These are phyloP conservation scores for Bipolaris zeicola DNA, from an alignment of 2,329 filamentous ascomycete genomes.

Conservation along the genomic window DNA sequence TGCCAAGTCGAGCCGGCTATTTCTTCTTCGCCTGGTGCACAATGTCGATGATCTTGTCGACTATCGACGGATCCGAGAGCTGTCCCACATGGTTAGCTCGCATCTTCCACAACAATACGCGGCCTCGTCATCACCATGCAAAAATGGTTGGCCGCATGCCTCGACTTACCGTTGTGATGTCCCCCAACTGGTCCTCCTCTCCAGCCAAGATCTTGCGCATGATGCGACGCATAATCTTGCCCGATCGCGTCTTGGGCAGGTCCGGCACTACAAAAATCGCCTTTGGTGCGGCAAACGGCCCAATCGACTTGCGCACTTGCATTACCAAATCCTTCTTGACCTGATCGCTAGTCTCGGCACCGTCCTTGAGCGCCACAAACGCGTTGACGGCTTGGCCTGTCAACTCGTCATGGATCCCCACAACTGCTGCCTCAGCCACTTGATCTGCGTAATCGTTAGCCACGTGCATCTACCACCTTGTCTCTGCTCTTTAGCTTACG, in stretches of 20 bases:
- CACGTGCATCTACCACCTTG: slow-evolving; percentile 4
- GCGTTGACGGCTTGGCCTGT: slow-evolving; percentile 97
- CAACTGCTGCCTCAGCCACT: slow-evolving; percentile 93
- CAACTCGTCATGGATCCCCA: slow-evolving; percentile 89
- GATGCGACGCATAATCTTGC: slow-evolving; percentile 99
- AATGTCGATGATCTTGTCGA: slow-evolving; percentile 83
- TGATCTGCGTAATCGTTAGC: slow-evolving; percentile 55
- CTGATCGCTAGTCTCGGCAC: slow-evolving; percentile 74
- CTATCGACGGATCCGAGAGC: slow-evolving; percentile 88
- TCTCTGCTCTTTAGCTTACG: slow-evolving; percentile 48
- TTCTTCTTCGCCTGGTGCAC: slow-evolving; percentile 68
- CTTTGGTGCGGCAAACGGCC: slow-evolving; percentile 96
- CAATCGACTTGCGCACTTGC: slow-evolving; percentile 96
- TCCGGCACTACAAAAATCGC: slow-evolving; percentile 89
- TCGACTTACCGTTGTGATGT: slow-evolving; percentile 80
- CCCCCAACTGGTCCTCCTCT: slow-evolving; percentile 95
- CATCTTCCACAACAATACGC: slow-evolving; percentile 29
- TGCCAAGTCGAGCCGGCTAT: slow-evolving; percentile 32
- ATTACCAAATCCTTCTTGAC: slow-evolving; percentile 91
- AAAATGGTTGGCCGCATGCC: slow-evolving; percentile 3
- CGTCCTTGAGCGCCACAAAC: slow-evolving; percentile 91
- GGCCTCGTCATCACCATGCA: slow-evolving; percentile 30
- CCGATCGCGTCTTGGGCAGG: slow-evolving; percentile 93
- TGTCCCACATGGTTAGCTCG: slow-evolving; percentile 50
- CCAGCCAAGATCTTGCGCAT: slow-evolving; percentile 95